Base-by-base conservation (phyloP, 1,139 yeast genomes). In the Zygosaccharomyces pseudobailii region DNA sequence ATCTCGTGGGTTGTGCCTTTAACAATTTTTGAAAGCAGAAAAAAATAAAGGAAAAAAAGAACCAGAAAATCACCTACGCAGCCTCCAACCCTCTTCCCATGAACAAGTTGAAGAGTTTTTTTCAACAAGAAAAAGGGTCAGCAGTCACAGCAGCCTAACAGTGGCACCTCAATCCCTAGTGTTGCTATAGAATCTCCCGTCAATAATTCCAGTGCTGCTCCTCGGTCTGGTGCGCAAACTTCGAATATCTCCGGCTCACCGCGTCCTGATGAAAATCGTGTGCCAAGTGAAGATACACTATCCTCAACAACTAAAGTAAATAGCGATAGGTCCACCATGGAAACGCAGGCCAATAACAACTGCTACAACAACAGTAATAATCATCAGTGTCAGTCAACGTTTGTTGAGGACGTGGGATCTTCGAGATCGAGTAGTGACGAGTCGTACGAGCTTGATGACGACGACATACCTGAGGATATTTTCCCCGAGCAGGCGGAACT, bases 391-490 rank as follows among this genome's bases (percentile, higher is more conserved):
- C 41, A 27, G 41, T 38, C 41, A 17, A 38, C 33, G 32, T 38
- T 38, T 28, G 41, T 38, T 13, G 41, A 38, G 13, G 41, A 38
- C 24, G 41, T 38, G 6, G 41, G 41, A 25, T 38, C 31, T 5
- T 38, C 41, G 41, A 38, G 41, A 25, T 28, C 41, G 33, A 38
- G 41, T 30, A 43, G 43, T n/a, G 40, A 5, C 37, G 45, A 40
- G 42, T 40, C 28, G 48, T 36, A 22, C 50, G 46, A 8, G 44
- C 36, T 38, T 23, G 45, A 42, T 13, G 77, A 78, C 1, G 65
- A 78, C 25, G 78, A 75, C 24, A 56, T 72, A 27, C 80, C 75
- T 7, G 49, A 46, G 7, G 43, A 36, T 17, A 37, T 25, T 25
- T 56, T 47, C 33, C 43, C 42, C 3, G 63, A 59, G 42, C 63